phyloP scores from a whole-genome alignment of 768 basidiomycete genomes.

The Termitomyces sp. region DNA sequence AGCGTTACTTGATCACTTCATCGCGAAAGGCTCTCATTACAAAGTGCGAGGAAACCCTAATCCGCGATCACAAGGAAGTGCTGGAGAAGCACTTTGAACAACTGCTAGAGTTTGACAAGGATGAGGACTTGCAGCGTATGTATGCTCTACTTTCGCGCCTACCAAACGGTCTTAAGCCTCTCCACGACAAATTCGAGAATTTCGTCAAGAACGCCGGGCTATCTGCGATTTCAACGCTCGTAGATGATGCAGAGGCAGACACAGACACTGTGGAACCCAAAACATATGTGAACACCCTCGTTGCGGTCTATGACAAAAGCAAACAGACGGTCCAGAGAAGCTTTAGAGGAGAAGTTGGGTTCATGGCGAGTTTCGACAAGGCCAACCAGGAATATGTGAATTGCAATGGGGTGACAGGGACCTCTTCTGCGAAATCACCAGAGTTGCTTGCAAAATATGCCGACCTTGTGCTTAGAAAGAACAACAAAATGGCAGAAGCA shows the following conservation, averaged over 20 bases:
- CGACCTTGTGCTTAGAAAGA: slow-evolving; percentile 87
- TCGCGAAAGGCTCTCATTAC: slow-evolving; percentile 78
- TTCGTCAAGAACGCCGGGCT: slow-evolving; percentile 92
- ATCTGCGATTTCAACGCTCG: slow-evolving; percentile 73
- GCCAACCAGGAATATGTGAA: slow-evolving; percentile 97
- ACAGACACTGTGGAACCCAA: slow-evolving; percentile 81
- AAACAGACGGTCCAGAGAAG: slow-evolving; percentile 82
- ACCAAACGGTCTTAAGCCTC: slow-evolving; percentile 83
- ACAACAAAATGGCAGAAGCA: slow-evolving; percentile 93
- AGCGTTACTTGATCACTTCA: slow-evolving; percentile 86
- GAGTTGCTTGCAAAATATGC: slow-evolving; percentile 91
- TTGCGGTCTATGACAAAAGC: slow-evolving; percentile 92
- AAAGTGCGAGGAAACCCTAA: slow-evolving; percentile 90
- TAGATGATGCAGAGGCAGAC: slow-evolving; percentile 49
- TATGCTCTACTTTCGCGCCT: slow-evolving; percentile 90
- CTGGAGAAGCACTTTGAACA: slow-evolving; percentile 95
- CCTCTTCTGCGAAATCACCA: slow-evolving; percentile 84
- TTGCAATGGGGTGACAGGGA: slow-evolving; percentile 83
- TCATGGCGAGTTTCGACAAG: slow-evolving; percentile 90
- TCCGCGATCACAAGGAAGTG: slow-evolving; percentile 75
- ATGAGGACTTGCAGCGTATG: slow-evolving; percentile 94
- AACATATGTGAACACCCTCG: slow-evolving; percentile 87
- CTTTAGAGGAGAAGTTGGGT: slow-evolving; percentile 91
- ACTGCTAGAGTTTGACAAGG: slow-evolving; percentile 88
- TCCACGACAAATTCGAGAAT: slow-evolving; percentile 90